Conservation (phyloP, 805 yeast genomes). For the Lachancea meyersii region DNA sequence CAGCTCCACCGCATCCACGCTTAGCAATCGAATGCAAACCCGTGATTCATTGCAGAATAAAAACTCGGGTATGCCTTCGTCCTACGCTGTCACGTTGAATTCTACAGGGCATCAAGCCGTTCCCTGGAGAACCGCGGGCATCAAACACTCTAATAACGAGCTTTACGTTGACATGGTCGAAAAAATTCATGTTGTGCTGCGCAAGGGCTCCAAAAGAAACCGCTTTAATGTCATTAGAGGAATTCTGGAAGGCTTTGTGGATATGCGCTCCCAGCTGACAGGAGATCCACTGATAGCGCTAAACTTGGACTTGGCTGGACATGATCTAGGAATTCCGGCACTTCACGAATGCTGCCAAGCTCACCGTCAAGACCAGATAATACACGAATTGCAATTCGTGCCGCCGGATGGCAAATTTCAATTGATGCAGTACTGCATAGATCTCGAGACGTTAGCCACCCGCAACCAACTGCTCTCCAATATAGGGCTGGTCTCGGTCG, state of each 20-base stretch:
- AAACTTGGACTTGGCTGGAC: constrained; percentile 42
- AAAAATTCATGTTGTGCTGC: constrained; percentile 47
- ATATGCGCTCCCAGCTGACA: constrained; percentile 61
- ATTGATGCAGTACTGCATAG: constrained; percentile 58
- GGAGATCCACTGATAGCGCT: constrained; percentile 72
- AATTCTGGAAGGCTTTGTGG: constrained; percentile 56
- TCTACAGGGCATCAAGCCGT: constrained; percentile 26
- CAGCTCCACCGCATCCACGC: constrained; percentile 33
- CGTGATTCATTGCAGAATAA: constrained; percentile 21
- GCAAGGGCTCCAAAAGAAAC: constrained; percentile 6
- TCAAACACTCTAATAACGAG: constrained; percentile 75
- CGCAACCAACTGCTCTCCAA: constrained; percentile 6
- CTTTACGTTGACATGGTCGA: constrained; percentile 80
- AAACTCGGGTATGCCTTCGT: constrained; percentile 5
- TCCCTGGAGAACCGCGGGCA: constrained; percentile 78
- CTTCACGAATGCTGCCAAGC: constrained; percentile 66
- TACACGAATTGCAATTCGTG: constrained; percentile 59
- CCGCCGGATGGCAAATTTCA: constrained; percentile 83
- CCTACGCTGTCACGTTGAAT: constrained; percentile 15
- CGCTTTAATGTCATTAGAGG: constrained; percentile 17
- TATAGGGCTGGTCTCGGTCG: constrained; percentile 28
- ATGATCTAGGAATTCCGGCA: constrained; percentile 49
- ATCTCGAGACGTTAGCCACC: constrained; percentile 32
- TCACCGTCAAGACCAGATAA: constrained; percentile 19
- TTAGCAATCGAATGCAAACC: constrained; percentile 9